Percentiles rank a stretch among this genome's conserved stretches.
Conservation (phyloP, 164 flowering plant genomes). For the Magnolia changhungtana region DNA sequence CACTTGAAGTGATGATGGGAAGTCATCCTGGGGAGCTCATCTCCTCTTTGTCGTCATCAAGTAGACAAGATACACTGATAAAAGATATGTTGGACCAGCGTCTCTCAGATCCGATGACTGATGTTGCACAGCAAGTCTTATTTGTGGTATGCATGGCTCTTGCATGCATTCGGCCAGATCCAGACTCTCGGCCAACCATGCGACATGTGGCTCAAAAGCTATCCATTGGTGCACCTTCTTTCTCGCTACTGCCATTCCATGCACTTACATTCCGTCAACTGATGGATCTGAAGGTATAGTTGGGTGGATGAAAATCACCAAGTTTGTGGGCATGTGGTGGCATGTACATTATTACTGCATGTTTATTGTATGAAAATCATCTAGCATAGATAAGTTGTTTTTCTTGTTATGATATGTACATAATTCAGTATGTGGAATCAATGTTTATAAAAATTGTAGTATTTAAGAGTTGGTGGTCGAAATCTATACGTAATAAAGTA, state of each 20-base stretch:
- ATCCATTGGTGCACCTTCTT: constrained; percentile 23
- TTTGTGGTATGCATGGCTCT: constrained; percentile 39
- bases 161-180: constrained; percentile 40
- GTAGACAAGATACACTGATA: neutral
- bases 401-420: too few relatives aligned
- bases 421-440: too few relatives aligned
- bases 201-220: constrained; percentile 40
- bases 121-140: constrained; percentile 46
- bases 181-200: constrained; percentile 64
- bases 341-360: too few relatives aligned
- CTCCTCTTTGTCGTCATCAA: constrained; percentile 15
- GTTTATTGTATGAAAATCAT: too few relatives aligned
- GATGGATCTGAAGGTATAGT: neutral
- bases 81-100: constrained; percentile 52
- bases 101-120: constrained; percentile 45
- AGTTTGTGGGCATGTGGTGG: too few relatives aligned
- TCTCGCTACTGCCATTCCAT: constrained; percentile 15
- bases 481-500: too few relatives aligned
- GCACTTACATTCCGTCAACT: constrained; percentile 15
- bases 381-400: too few relatives aligned
- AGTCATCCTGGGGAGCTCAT: constrained; percentile 59
- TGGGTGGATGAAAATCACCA: too few relatives aligned
- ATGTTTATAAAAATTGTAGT: too few relatives aligned
- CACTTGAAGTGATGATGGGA: constrained; percentile 61
- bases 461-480: too few relatives aligned